phyloP scores from a whole-genome alignment of 768 basidiomycete genomes.

The Boletus vermiculosoides region DNA sequence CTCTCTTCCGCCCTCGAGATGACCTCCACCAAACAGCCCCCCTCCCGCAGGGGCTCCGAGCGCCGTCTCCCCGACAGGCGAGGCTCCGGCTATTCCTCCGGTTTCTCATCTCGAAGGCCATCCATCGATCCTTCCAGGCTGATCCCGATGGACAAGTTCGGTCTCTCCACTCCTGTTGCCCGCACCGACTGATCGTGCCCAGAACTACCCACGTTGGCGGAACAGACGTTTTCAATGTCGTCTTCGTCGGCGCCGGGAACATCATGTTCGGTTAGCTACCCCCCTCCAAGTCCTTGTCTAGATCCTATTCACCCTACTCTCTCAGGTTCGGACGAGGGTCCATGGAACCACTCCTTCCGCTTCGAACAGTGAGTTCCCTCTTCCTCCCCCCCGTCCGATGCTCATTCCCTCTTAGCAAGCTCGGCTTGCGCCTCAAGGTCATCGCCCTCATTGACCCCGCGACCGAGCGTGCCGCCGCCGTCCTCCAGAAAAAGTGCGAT shows the following conservation, averaged over 20 bases:
- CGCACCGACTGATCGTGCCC: conserved; percentile 15
- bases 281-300: background rate
- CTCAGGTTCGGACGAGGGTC: conserved; percentile 81
- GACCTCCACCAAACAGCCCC: conserved; percentile 28
- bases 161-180: conserved; percentile 4
- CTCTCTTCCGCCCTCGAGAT: conserved; percentile 32
- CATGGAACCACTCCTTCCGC: conserved; percentile 92
- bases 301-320: conserved; percentile 6
- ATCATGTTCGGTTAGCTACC: conserved; percentile 85
- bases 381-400: background rate
- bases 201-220: conserved; percentile 55
- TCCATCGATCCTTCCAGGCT: conserved; percentile 80
- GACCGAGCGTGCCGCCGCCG: conserved; percentile 72
- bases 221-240: conserved; percentile 82
- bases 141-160: conserved; percentile 77
- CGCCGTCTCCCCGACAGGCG: conserved; percentile 47
- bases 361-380: conserved; percentile 68
- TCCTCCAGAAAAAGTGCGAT: conserved; percentile 86
- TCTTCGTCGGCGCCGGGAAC: conserved; percentile 95
- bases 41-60: conserved; percentile 47
- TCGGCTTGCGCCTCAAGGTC: conserved; percentile 94
- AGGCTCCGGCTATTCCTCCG: conserved; percentile 44
- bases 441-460: conserved; percentile 93
- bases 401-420: conserved; percentile 58
- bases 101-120: conserved; percentile 56